Conservation (phyloP, 306 rosid species). For the Glycine tomentella region DNA sequence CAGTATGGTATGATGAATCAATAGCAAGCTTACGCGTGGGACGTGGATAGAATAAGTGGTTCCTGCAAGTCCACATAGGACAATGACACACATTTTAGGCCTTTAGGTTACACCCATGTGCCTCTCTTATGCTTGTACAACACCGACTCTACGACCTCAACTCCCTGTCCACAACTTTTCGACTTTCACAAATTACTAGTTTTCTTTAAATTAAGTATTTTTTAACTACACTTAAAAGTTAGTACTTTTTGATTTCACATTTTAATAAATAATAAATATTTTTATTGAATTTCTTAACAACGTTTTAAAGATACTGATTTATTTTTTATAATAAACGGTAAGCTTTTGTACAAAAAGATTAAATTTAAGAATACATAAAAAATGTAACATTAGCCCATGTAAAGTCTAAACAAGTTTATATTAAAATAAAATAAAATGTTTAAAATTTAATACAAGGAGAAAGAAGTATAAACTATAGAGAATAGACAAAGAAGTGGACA, state of each 20-base stretch:
- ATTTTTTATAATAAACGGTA: no score
- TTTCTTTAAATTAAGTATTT: background rate
- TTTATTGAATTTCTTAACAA: no score
- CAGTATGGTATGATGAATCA: background rate
- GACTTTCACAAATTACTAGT: background rate
- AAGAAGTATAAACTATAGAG: background rate
- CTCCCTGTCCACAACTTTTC: background rate
- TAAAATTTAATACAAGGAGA: background rate
- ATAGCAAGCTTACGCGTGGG: conserved; percentile 45
- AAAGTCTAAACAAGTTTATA: background rate
- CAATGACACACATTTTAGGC: conserved; percentile 47
- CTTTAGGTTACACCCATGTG: conserved; percentile 61
- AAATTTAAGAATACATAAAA: no score
- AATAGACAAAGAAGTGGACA: background rate
- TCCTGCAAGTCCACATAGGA: conserved; percentile 41
- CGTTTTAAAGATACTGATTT: no score
- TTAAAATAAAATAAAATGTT: background rate
- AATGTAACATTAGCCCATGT: background rate
- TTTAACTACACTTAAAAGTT: background rate
- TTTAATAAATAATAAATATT: no score
- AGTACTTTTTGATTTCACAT: no score
- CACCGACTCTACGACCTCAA: conserved; percentile 1
- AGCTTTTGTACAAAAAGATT: no score
- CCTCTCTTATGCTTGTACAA: conserved; percentile 14
- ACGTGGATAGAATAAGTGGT: conserved; percentile 46